Base-by-base conservation (phyloP, 257 asterid species). In the Scutellaria galericulata region DNA sequence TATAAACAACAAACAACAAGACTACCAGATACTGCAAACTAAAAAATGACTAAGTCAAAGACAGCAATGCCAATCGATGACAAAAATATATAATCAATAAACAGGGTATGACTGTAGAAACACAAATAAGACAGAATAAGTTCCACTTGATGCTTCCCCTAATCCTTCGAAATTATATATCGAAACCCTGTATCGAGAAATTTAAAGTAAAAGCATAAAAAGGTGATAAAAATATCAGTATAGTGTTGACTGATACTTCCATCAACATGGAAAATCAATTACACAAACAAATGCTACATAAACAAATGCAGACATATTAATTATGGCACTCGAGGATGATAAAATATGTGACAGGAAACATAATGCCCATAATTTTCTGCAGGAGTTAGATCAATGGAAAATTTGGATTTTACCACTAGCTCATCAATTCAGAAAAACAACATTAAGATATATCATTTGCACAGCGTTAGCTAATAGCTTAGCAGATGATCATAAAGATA, bases 61-160 rank as follows among this genome's bases (percentile, higher is more conserved):
- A 55, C 18, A 65, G 35, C 39, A n/a, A 39, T 53, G 72, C 62
- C 50, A 59, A 66, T 47, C 20, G 24, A 58, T 45, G 67, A 46
- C 24, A 60, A 18, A 12, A 45, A 64, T 12, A 27, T n/a, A 53
- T 31, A 47, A 11, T 56, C 45, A 58, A 68, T 31, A 35, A 48
- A 67, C 41, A 37, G 7, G 48, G 56, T 13, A 22, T 45, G 27
- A 35, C 37, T 57, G 5, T 20, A 66, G 4, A 66, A 46, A 57
- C 53, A 46, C 10, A 59, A 35, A 27, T 3, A 44, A 7, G 20
- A 65, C 57, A 5, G 2, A 52, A 66, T 11, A 13, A 24, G 53
- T 8, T 5, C 47, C 2, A 14, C 20, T 40, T 3, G 50, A 44
- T 57, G 57, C 53, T 45, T 50, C 18, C 58, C 62, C 63, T 55